A percentile compares a stretch with the other conserved stretches of the same genome.
Evolutionary conservation across 768 basidiomycete species (phyloP).

Genomic region (Rhizopogon roseolus): DNA sequence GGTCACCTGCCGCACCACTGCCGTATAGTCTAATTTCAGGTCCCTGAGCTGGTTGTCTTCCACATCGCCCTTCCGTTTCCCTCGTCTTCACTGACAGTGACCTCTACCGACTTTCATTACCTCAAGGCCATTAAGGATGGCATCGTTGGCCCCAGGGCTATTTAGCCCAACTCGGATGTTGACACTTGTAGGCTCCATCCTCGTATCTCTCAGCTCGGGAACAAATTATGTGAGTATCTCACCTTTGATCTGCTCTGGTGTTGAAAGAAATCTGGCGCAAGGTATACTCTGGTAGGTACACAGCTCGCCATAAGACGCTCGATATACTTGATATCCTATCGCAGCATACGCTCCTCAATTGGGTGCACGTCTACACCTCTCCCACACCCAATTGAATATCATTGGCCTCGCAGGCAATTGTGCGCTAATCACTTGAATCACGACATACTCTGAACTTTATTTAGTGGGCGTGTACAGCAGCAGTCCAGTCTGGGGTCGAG

Average conservation of each 20-base stretch:
- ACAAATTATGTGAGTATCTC: constrained; percentile 64
- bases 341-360: constrained; percentile 86
- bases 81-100: neutral
- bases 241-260: neutral
- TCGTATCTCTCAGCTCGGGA: constrained; percentile 60
- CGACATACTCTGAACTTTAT: neutral
- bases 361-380: constrained; percentile 66
- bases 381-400: constrained; percentile 78
- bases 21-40: neutral
- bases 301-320: neutral
- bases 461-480: constrained; percentile 72
- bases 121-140: neutral
- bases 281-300: constrained; percentile 24
- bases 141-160: constrained; percentile 23
- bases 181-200: constrained; percentile 49
- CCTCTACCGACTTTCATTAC: neutral
- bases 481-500: constrained; percentile 75
- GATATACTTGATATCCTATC: neutral
- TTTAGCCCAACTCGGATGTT: constrained; percentile 38
- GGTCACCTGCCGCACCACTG: too few relatives aligned
- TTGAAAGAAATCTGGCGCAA: constrained; percentile 1
- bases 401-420: constrained; percentile 78
- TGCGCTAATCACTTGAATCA: constrained; percentile 26
- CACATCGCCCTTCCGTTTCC: neutral
- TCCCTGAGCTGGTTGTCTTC: neutral